Percentiles rank a stretch among this genome's conserved stretches.
These are phyloP conservation scores for Cyclostephanos invisitatus DNA, from an alignment of 108 stramenopile species.

Conservation along the genomic window DNA sequence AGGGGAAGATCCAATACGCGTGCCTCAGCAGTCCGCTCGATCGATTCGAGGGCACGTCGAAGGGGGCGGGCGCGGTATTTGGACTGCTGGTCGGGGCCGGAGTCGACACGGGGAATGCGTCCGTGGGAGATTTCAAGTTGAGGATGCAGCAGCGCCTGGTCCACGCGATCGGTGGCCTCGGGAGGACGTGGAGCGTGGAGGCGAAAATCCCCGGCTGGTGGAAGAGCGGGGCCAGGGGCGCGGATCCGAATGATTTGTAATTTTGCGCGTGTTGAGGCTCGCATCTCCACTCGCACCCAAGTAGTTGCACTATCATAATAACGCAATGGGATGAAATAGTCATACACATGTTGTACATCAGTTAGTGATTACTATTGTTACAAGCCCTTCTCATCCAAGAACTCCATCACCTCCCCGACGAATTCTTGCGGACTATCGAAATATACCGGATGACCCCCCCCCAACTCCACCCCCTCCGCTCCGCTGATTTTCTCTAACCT, in stretches of 20 bases:
- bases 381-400: slow-evolving; percentile 46
- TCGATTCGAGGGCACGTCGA: slow-evolving; percentile 52
- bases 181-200: slow-evolving; percentile 46
- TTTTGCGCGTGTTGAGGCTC: too few species aligned
- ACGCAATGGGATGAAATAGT: too few species aligned
- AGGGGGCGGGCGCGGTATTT: slow-evolving; percentile 45
- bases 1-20: slow-evolving; percentile 45
- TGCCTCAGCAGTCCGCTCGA: slow-evolving; percentile 36
- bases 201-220: slow-evolving; percentile 66
- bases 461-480: slow-evolving; percentile 60
- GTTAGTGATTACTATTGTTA: slow-evolving; percentile 13
- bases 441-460: slow-evolving; percentile 75
- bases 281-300: too few species aligned
- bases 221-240: slow-evolving; percentile 53
- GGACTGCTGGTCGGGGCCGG: slow-evolving; percentile 43
- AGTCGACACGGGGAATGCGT: slow-evolving; percentile 15
- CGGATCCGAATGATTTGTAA: slow-evolving; percentile 17
- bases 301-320: too few species aligned
- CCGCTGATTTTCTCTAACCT: slow-evolving; percentile 37
- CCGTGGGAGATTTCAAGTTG: slow-evolving; percentile 42
- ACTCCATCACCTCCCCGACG: slow-evolving; percentile 48
- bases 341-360: too few species aligned
- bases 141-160: slow-evolving; percentile 42
- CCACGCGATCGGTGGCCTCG: slow-evolving; percentile 32
- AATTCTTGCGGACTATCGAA: slow-evolving; percentile 74